Evolutionary conservation across 2,329 filamentous ascomycete genomes (phyloP).

Genomic region (Trichoderma sp.): DNA sequence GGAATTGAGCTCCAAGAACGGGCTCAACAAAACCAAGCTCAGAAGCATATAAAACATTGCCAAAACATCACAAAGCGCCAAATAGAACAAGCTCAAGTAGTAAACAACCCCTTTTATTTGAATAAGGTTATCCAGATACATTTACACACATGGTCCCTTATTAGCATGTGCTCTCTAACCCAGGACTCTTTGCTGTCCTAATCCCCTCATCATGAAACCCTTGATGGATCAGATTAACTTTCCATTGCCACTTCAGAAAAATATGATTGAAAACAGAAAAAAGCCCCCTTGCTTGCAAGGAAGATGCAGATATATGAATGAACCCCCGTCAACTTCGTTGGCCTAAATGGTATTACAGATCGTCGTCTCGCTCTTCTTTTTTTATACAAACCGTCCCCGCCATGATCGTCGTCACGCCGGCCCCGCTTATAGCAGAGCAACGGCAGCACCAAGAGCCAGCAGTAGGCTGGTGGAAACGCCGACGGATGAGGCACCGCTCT

Average conservation of each 20-base stretch:
- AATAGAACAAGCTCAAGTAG: neutral
- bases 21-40: too few species aligned
- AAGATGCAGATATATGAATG: conserved; percentile 29
- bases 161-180: conserved; percentile 25
- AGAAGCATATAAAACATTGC: too few species aligned
- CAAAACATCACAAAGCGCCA: neutral
- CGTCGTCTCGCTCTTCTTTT: conserved; percentile 4
- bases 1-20: too few species aligned
- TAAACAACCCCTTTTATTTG: conserved; percentile 16
- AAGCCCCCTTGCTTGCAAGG: conserved; percentile 27
- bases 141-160: conserved; percentile 24
- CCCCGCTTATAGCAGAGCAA: conserved; percentile 45
- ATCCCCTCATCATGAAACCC: conserved; percentile 15
- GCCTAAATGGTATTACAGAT: conserved; percentile 24
- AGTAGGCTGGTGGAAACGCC: conserved; percentile 48
- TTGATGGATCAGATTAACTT: conserved; percentile 3
- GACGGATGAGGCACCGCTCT: conserved; percentile 39
- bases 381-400: conserved; percentile 7
- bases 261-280: conserved; percentile 9
- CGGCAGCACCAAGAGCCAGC: conserved; percentile 46
- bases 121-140: conserved; percentile 28
- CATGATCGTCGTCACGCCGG: conserved; percentile 17
- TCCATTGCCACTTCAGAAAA: conserved; percentile 23
- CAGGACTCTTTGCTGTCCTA: conserved; percentile 21
- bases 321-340: neutral